phyloP scores from a whole-genome alignment of 441 rosid genomes.

The Capsella rubella region DNA sequence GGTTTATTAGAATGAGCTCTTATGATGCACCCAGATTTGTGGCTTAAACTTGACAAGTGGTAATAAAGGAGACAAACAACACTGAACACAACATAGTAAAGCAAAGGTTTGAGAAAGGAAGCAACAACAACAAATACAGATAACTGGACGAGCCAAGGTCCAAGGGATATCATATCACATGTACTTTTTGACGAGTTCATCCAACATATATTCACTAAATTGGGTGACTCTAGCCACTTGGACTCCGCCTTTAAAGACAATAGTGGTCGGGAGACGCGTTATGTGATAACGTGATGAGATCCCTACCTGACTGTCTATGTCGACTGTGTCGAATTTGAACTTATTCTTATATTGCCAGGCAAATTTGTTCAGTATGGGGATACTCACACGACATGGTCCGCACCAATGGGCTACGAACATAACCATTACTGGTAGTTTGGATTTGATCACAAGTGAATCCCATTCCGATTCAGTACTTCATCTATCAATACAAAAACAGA shows the following conservation, averaged over 20 bases:
- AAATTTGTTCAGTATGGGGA: not conserved
- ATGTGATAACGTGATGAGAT: not conserved
- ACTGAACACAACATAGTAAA: not conserved
- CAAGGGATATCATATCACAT: not conserved
- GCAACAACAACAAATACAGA: not conserved
- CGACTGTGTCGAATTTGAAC: constrained; percentile 1
- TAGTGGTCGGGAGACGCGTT: not conserved
- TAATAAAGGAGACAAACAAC: not conserved
- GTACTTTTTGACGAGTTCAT: not conserved
- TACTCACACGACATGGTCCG: not conserved
- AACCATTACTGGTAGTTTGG: not conserved
- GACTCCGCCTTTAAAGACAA: not conserved
- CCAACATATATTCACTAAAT: not conserved
- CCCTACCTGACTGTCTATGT: not conserved
- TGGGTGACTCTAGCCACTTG: not conserved
- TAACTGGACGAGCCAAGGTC: not conserved
- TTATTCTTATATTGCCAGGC: not conserved
- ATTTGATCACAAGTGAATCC: not conserved
- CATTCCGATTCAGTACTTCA: not conserved
- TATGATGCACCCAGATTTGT: not conserved
- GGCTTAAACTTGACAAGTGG: not conserved
- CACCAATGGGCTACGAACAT: not conserved
- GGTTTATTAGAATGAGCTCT: not conserved
- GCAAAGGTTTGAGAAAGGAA: not conserved
- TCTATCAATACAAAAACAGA: not conserved